Evolutionary conservation across 306 rosid genomes (phyloP), one percentile per base, ranked within the genome.

Genomic region (Medicago lupulina): DNA sequence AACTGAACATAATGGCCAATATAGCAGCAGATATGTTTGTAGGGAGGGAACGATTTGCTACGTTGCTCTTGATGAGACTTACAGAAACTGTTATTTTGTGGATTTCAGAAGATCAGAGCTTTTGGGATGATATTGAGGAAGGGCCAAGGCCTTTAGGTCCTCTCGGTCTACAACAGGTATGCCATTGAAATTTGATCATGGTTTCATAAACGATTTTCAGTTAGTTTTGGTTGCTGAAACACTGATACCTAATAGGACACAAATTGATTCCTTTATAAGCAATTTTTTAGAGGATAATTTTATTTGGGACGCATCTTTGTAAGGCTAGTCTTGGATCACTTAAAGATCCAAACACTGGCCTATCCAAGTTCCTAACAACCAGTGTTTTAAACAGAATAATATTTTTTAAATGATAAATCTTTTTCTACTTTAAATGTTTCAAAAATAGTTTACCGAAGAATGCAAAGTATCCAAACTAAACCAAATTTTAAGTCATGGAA

Each of bases 41-140:
- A 23, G 99, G 99, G 74, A 86, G 98, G 85, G 98, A 91, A 87
- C 89, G 98, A 85, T 96, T 86, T 86, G 97, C 92, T 58, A 88
- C 96, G 5, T 76, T 96, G 82, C 91, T 96, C 59, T 89, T 96
- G 85, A 96, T 96, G 98, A 92, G 93, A 83, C 97, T 96, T 53
- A 96, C 99, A 17, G 99, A 96, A 82, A 96, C 99, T 50, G 96
- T 96, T 79, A 86, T 96, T 73, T 79, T 96, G 85, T 96, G 99
- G 99, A 92, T 96, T 61, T 96, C 99, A 1, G 92, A 86, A 70
- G 99, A 96, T 85, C 99, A 96, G 80, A 89, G 94, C 86, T 96
- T 96, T 78, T 96, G 99, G 99, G 99, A 92, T 84, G 99, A 96
- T 82, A 92, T 96, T 73, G 98, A 96, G 83, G 98, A 96, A 61